phyloP scores from a whole-genome alignment of 495 filamentous ascomycete species.

The Margaritispora aquatica region DNA sequence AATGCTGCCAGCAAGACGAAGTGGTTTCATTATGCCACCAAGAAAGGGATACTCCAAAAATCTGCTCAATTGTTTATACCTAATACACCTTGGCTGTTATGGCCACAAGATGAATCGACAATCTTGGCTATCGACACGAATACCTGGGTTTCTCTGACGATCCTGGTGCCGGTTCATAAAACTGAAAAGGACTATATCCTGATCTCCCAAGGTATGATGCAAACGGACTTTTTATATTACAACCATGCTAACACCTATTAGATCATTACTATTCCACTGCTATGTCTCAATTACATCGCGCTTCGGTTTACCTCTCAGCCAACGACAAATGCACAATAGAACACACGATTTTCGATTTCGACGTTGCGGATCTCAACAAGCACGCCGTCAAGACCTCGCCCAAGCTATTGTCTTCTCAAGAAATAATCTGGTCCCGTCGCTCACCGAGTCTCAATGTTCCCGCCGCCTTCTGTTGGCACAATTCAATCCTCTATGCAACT shows the following conservation, averaged over 20 bases:
- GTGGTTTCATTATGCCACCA: conserved; percentile 2
- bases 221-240: background rate
- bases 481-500: conserved; percentile 1
- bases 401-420: background rate
- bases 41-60: background rate
- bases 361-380: background rate
- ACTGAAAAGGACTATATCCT: background rate
- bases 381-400: background rate
- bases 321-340: background rate
- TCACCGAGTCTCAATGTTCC: background rate
- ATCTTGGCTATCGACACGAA: background rate
- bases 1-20: background rate
- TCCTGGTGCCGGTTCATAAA: background rate
- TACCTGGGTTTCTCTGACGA: conserved; percentile 1
- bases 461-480: background rate
- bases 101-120: conserved; percentile 1
- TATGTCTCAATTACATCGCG: background rate
- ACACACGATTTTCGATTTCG: background rate
- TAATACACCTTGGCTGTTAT: background rate
- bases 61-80: background rate
- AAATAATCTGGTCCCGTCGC: background rate
- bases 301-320: background rate
- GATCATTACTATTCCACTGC: conserved; percentile 3
- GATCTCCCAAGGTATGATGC: conserved; percentile 1
- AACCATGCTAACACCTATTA: background rate